A percentile compares a stretch with the other conserved stretches of the same genome.
Conservation (phyloP, 345 rosid species). For the Murraya paniculata region DNA sequence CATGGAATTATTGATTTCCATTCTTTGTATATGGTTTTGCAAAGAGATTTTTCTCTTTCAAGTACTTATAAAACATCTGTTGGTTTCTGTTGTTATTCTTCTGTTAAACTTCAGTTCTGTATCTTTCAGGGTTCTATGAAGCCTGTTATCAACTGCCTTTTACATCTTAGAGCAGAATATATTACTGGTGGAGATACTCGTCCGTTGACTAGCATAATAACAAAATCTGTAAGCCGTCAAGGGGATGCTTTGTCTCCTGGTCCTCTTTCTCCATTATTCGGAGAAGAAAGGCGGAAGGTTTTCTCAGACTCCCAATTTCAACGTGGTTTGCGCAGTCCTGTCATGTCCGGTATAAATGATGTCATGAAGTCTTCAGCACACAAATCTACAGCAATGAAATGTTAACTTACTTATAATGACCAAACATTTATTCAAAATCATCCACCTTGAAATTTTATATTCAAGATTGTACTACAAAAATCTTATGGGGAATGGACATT, state of each 20-base stretch:
- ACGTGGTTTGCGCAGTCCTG: constrained; percentile 42
- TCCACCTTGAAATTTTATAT: background rate
- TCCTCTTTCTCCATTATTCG: constrained; percentile 32
- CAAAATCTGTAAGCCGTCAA: constrained; percentile 22
- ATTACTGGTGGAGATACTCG: constrained; percentile 25
- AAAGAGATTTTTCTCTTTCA: background rate
- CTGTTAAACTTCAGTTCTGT: constrained; percentile 6
- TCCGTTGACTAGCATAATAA: background rate
- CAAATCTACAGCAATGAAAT: background rate
- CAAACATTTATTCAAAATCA: background rate
- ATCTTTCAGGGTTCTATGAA: constrained; percentile 52
- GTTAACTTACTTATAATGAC: background rate
- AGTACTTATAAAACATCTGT: background rate
- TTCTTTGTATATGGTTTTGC: background rate
- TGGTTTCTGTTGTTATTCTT: constrained; percentile 3
- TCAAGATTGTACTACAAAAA: background rate
- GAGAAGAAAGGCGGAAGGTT: constrained; percentile 50
- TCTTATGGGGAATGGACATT: background rate
- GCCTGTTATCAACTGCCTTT: constrained; percentile 48
- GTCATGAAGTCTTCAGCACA: background rate
- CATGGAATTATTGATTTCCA: background rate
- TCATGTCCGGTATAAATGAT: constrained; percentile 37
- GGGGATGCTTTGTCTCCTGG: constrained; percentile 23
- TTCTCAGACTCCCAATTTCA: constrained; percentile 51
- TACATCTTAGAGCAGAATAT: constrained; percentile 33